Evolutionary conservation across 768 basidiomycete species (phyloP), one percentile per base, ranked within the genome.

Genomic region (Mycena olivaceomarginata): DNA sequence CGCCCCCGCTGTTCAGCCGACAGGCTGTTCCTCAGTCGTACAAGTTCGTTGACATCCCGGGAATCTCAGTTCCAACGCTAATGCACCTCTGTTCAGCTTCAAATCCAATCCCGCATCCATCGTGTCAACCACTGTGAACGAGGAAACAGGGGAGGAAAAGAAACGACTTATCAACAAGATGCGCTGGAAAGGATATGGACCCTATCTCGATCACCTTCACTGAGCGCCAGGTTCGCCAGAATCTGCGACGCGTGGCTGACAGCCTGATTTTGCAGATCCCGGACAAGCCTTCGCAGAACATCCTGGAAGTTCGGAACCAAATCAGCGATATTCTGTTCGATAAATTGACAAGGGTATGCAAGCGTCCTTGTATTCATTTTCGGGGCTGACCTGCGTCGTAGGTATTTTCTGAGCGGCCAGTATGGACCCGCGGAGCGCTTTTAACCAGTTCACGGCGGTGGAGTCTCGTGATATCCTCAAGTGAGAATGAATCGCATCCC

Each of bases 391-490:
- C 46, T 22, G 72, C 48, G 37, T 22, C 67, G 22, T 66, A 97
- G 96, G 84, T 93, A 25, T 94, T 99, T 74, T 85, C 87, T 63
- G 87, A 93, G 73, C 91, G 98, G 37, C 96, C 97, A 0, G 87
- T 98, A 11, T 99, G 98, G 97, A 96, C 96, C 1, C 91, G 97
- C n/a, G 89, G 91, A 77, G 95, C 96, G 0, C 86, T 99, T 9
- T 91, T 96, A 97, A 96, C 78, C 97, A 97, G 81, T 93, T 98
- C 74, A 87, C 91, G 9, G 85, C 90, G 1, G 84, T 89, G 2
- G 96, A 98, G 80, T 87, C 92, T 16, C 90, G 94, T 65, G 92
- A 94, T 76, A 91, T 97, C 37, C 87, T 93, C 78, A 95, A 96
- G 98, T 98, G 79, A 62, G 92, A 80, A 48, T 25, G 9, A 13